phyloP scores from a whole-genome alignment of 2,329 filamentous ascomycete species.

The Penicillium sclerotigenum region DNA sequence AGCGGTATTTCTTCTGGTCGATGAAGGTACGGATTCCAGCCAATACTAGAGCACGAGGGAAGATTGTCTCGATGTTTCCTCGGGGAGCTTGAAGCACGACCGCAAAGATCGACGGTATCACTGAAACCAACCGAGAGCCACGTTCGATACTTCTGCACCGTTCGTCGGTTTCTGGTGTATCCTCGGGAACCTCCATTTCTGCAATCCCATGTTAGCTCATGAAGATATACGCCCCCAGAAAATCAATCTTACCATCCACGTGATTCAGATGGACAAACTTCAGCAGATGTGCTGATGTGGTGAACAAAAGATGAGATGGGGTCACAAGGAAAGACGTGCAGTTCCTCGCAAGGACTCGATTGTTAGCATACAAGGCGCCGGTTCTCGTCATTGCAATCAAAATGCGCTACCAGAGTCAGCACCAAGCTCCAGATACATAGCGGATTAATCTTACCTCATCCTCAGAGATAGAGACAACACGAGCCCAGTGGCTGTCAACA shows the following conservation, averaged over 20 bases:
- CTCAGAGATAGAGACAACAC: slow-evolving; percentile 35
- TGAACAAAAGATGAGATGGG: slow-evolving; percentile 79
- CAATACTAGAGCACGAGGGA: slow-evolving; percentile 84
- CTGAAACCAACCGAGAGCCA: slow-evolving; percentile 79
- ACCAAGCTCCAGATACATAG: not conserved
- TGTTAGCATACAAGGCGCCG: slow-evolving; percentile 76
- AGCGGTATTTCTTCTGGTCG: slow-evolving; percentile 73
- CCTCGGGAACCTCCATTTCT: slow-evolving; percentile 78
- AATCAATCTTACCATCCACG: slow-evolving; percentile 55
- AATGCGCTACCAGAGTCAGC: slow-evolving; percentile 40
- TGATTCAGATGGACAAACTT: slow-evolving; percentile 85
- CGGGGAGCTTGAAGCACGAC: slow-evolving; percentile 91
- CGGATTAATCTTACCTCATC: slow-evolving; percentile 36
- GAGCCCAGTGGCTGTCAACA: slow-evolving; percentile 40
- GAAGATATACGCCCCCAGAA: not conserved
- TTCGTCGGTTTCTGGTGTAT: slow-evolving; percentile 90
- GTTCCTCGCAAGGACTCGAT: slow-evolving; percentile 71
- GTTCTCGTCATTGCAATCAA: slow-evolving; percentile 67
- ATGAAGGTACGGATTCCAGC: slow-evolving; percentile 82
- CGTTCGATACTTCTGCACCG: slow-evolving; percentile 88
- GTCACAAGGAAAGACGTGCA: slow-evolving; percentile 90
- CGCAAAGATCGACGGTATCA: slow-evolving; percentile 82
- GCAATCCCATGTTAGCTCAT: slow-evolving; percentile 17
- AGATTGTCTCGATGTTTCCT: slow-evolving; percentile 94
- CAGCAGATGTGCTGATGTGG: slow-evolving; percentile 84